Conservation (phyloP, 352 stramenopile species). For the Albugo laibachii region DNA sequence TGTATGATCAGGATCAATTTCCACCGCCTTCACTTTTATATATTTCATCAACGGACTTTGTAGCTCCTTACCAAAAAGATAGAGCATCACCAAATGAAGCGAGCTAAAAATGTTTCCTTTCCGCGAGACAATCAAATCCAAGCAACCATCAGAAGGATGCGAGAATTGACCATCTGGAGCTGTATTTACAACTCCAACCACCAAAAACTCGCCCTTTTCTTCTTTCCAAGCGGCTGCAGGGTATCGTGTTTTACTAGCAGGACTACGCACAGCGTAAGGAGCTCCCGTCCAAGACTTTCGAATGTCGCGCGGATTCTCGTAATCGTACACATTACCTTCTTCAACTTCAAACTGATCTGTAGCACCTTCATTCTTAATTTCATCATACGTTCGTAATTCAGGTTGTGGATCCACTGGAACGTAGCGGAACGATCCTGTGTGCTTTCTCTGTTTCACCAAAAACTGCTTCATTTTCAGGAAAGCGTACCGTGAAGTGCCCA, state of each 20-base stretch:
- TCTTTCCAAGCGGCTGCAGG: conserved; percentile 35
- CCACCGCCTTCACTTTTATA: conserved; percentile 57
- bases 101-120: conserved; percentile 28
- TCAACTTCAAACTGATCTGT: conserved; percentile 71
- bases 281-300: conserved; percentile 51
- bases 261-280: conserved; percentile 27
- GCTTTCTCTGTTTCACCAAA: conserved; percentile 31
- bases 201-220: conserved; percentile 36
- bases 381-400: conserved; percentile 38
- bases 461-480: conserved; percentile 62
- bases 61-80: conserved; percentile 55
- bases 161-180: conserved; percentile 43
- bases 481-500: conserved; percentile 47
- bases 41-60: conserved; percentile 52
- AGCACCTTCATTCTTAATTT: conserved; percentile 50
- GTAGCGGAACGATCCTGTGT: conserved; percentile 43
- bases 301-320: conserved; percentile 9
- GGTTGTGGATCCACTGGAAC: conserved; percentile 44
- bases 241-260: conserved; percentile 38
- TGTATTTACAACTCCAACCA: conserved; percentile 52
- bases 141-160: conserved; percentile 55
- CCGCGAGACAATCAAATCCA: conserved; percentile 57
- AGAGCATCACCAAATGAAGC: conserved; percentile 29
- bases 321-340: conserved; percentile 58
- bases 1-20: conserved; percentile 36